Conservation (phyloP, 305 asterid species). For the Solanum hybrid region DNA sequence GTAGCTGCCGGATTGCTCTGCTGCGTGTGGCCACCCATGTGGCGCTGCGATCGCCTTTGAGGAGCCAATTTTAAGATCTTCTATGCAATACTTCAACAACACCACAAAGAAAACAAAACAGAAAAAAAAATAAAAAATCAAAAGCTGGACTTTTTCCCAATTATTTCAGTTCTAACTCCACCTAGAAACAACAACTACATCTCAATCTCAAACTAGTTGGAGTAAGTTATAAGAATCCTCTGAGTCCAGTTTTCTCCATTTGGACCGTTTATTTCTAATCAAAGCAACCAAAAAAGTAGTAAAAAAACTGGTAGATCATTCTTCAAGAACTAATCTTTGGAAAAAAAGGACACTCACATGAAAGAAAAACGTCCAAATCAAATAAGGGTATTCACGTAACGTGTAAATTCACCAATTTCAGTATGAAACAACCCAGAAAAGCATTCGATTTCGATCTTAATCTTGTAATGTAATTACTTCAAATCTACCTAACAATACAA, state of each 20-base stretch:
- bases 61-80: conserved; percentile 97
- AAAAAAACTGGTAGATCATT: not conserved
- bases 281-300: not conserved
- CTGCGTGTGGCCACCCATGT: conserved; percentile 99
- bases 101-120: not conserved
- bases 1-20: conserved; percentile 87
- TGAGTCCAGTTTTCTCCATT: not conserved
- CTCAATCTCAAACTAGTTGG: not conserved
- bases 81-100: conserved; percentile 28
- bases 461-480: not conserved
- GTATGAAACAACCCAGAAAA: not conserved
- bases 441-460: not conserved
- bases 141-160: not conserved
- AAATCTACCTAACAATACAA: not conserved
- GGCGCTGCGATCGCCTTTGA: conserved; percentile 93
- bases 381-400: not conserved
- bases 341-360: not conserved
- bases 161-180: not conserved
- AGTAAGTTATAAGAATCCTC: not conserved
- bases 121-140: not conserved
- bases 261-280: not conserved
- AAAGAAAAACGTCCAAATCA: not conserved
- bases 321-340: not conserved
- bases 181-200: not conserved
- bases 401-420: not conserved